Base-by-base conservation (phyloP, 495 filamentous ascomycete species). In the Trichoderma parareesei region DNA sequence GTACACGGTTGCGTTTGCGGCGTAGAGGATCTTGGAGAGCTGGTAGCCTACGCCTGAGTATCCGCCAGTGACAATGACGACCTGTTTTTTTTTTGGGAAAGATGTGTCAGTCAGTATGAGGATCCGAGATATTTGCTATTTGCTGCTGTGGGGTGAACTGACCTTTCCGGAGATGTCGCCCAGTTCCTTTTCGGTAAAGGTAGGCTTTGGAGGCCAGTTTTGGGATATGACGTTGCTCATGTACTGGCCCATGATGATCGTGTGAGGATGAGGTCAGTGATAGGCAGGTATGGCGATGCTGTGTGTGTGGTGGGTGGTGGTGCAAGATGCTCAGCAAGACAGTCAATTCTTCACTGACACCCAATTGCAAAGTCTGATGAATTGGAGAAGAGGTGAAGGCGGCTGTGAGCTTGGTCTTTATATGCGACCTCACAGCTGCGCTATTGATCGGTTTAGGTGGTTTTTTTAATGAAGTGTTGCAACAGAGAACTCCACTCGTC, bases 41-140 rank as follows among this genome's bases (percentile, higher is more conserved):
- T 82, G 76, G 48, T 74, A 71, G 49, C 84, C 82, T 49, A 83
- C 67, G 35, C 80, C 80, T 8, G 76, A 67, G 41, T 79, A 79
- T 41, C 74, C 73, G 49, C 82, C 83, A 0, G 83, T 84, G 2
- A 85, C 76, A 60, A 85, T 71, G 63, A 73, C 75, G 40, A 80
- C 75, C 66, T 75, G 35, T 14, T 37, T 9, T 9, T 14, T 37
- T 9, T 9, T 14, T 2, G 11, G 27, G 33, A 38, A 13, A 3
- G 20, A 20, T 18, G 48, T 38, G n/a, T 20, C 27, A 14, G 13
- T 33, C 16, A 49, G n/a, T 49, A 49, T 16, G 43, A 10, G 0
- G 43, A 33, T 20, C 11, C 37, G 18, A 41, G n/a, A 16, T 9
- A 2, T 57, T n/a, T 18, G 27, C 27, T 27, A 27, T 27, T 13